These are phyloP conservation scores for Pseudocercospora fuligena DNA, from an alignment of 2,329 filamentous ascomycete genomes.

Conservation along the genomic window DNA sequence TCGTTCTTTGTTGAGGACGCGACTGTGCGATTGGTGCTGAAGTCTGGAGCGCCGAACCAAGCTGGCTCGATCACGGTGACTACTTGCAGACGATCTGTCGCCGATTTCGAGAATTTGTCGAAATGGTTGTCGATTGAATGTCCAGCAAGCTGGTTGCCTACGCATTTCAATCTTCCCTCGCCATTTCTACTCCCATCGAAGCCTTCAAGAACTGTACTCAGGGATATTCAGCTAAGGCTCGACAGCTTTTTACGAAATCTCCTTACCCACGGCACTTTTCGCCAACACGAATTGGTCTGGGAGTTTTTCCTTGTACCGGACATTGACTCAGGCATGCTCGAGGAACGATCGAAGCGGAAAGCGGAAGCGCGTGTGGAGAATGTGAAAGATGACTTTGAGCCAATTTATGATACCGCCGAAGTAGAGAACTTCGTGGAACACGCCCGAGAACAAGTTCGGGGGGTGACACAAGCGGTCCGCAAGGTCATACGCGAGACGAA, in stretches of 20 bases:
- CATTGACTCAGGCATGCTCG: slow-evolving; percentile 86
- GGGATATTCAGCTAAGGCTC: slow-evolving; percentile 83
- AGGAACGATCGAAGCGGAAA: slow-evolving; percentile 84
- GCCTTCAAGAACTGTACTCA: slow-evolving; percentile 82
- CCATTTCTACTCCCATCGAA: slow-evolving; percentile 93
- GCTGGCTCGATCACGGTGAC: slow-evolving; percentile 89
- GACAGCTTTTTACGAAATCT: slow-evolving; percentile 89
- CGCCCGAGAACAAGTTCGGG: slow-evolving; percentile 85
- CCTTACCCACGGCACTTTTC: slow-evolving; percentile 86
- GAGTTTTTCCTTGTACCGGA: slow-evolving; percentile 98
- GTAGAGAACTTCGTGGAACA: slow-evolving; percentile 93
- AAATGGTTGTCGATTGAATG: slow-evolving; percentile 85
- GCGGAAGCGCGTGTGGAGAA: slow-evolving; percentile 81
- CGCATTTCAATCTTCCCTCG: slow-evolving; percentile 75
- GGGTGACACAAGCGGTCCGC: slow-evolving; percentile 81
- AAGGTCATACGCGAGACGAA: slow-evolving; percentile 81
- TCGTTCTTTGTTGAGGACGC: slow-evolving; percentile 98
- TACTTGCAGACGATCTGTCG: slow-evolving; percentile 83
- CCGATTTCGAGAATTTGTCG: slow-evolving; percentile 89
- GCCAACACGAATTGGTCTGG: slow-evolving; percentile 97
- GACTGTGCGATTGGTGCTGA: slow-evolving; percentile 88
- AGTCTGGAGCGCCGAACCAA: slow-evolving; percentile 85
- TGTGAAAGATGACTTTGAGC: slow-evolving; percentile 85
- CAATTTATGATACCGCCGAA: slow-evolving; percentile 73
- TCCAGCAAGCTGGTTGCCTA: slow-evolving; percentile 92